These are phyloP conservation scores for Nasturtium officinale DNA, from an alignment of 345 rosid species.

Conservation along the genomic window DNA sequence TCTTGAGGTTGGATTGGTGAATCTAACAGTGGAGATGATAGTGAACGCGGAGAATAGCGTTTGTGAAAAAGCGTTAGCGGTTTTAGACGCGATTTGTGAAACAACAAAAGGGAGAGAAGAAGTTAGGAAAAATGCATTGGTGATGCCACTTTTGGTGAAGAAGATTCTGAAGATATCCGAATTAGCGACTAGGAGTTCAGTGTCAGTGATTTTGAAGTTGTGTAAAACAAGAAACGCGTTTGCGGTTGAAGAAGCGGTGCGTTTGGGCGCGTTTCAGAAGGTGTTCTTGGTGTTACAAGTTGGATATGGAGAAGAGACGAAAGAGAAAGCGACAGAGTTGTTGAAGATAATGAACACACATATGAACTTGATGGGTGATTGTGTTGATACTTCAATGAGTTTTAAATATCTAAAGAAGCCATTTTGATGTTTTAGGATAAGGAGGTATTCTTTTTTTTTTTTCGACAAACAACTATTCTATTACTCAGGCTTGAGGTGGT, in stretches of 20 bases:
- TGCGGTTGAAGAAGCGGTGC: constrained; percentile 53
- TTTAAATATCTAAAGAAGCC: constrained; percentile 68
- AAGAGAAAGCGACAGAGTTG: constrained; percentile 65
- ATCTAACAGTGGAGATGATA: constrained; percentile 54
- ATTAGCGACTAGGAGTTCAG: constrained; percentile 60
- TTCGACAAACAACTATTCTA: no score
- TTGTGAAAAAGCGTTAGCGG: constrained; percentile 63
- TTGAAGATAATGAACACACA: constrained; percentile 64
- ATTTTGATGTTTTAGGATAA: constrained; percentile 41
- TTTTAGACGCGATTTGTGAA: constrained; percentile 58
- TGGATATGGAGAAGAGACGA: constrained; percentile 64
- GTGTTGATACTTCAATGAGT: constrained; percentile 63
- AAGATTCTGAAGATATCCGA: constrained; percentile 67
- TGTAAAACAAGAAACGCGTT: constrained; percentile 45
- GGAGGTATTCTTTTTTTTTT: no score
- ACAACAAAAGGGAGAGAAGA: constrained; percentile 49
- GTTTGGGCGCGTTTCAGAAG: constrained; percentile 77
- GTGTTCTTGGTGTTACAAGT: constrained; percentile 69
- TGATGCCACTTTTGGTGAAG: constrained; percentile 64
- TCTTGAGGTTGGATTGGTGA: constrained; percentile 55
- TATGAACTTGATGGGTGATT: constrained; percentile 46
- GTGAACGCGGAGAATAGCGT: constrained; percentile 53
- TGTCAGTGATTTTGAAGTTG: constrained; percentile 61
- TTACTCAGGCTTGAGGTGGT: no score
- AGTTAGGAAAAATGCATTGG: constrained; percentile 49